Base-by-base conservation (phyloP, 1,139 yeast genomes). In the Magnusiomyces fungicola region DNA sequence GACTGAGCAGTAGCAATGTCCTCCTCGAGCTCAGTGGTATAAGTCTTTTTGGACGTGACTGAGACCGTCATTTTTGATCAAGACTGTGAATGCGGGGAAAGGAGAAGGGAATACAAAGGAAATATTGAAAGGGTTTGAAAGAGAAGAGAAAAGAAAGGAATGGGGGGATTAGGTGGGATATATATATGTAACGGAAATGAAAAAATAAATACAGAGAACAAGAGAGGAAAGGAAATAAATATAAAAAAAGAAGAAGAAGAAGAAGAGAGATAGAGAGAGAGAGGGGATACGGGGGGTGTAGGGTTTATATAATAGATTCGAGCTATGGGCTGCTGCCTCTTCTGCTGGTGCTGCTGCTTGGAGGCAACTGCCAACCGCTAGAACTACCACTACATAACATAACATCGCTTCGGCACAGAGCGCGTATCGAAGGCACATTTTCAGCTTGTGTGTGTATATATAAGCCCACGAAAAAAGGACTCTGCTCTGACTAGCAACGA, bases 1-100 rank as follows among this genome's bases (percentile, higher is more conserved):
- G 54, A 51, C 7, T 50, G 45, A 22, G 50, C 50, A 23, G 49
- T 48, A 36, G 47, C 50, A 29, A 48, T 47, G 12, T 45, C 51
- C 19, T 51, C 51, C 29, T 48, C 49, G n/a, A 50, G 46, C 14
- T 34, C 42, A 5, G 44, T 45, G 24, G 43, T 46, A 16, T 42
- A 21, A 9, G 9, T 19, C 16, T 30, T 33, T 16, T 18, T 10
- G 21, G 49, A 19, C 43, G 43, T 41, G 16, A n/a, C n/a, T n/a
- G n/a, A n/a, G n/a, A 14, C 19, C 10, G 22, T 32, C 43, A 39
- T 39, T 39, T n/a, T 25, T 18, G 10, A 34, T 34, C 22, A 34
- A 18, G 39, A 18, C 10, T 4, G 34, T 32, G 34, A 9, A 3
- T n/a, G 12, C 3, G 34, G 34, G 4, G 41, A 19, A 10, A 25